Conservation (phyloP, 2,329 filamentous ascomycete species). For the Cladophialophora chaetospira region DNA sequence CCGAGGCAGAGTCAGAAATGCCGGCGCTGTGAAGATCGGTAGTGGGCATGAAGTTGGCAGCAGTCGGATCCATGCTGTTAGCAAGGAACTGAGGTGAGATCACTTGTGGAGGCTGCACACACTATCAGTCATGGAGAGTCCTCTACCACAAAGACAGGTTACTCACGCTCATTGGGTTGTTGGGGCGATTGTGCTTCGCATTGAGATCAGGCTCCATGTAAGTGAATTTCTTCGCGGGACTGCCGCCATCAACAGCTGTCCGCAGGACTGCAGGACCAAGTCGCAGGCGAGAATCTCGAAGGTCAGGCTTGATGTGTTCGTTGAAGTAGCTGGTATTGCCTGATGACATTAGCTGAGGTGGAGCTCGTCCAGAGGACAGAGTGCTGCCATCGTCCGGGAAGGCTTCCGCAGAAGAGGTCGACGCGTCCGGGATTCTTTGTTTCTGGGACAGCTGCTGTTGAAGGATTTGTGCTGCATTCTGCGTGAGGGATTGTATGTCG, state of each 20-base stretch:
- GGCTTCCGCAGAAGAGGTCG: neutral
- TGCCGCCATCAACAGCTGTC: conserved; percentile 28
- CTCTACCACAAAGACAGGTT: neutral
- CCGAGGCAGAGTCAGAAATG: conserved; percentile 6
- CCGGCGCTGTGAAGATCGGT: neutral
- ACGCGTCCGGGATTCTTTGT: neutral
- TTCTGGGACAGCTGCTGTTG: conserved; percentile 7
- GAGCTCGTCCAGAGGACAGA: neutral
- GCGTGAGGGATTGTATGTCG: conserved; percentile 10
- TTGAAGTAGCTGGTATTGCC: conserved; percentile 29
- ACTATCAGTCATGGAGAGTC: conserved; percentile 1
- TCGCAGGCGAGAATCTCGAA: conserved; percentile 28
- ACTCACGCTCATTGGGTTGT: conserved; percentile 16
- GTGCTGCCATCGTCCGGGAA: neutral
- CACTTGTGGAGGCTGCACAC: conserved; percentile 7
- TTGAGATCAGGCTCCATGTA: neutral
- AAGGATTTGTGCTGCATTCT: conserved; percentile 14
- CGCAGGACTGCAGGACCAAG: conserved; percentile 29
- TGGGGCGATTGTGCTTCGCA: neutral
- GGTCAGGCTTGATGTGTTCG: conserved; percentile 27
- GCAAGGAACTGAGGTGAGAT: neutral
- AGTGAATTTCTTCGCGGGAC: conserved; percentile 17
- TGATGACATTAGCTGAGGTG: neutral
- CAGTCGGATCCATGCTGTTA: conserved; percentile 18
- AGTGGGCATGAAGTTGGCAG: conserved; percentile 11